Conservation (phyloP, 306 rosid genomes). For the Phaseolus lunatus region DNA sequence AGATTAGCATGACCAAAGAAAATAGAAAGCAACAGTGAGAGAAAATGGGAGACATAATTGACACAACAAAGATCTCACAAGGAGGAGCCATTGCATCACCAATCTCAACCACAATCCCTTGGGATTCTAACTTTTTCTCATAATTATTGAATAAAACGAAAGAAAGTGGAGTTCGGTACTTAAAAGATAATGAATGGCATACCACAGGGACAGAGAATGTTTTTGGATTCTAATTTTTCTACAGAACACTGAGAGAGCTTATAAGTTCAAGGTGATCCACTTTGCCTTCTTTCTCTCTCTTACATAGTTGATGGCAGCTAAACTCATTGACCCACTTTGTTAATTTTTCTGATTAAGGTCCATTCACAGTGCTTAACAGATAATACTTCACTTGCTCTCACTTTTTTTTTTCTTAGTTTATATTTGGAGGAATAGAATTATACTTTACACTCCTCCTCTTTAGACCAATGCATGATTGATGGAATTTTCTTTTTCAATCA, state of each 20-base stretch:
- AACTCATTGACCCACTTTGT: conserved; percentile 44
- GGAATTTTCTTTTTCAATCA: conserved; percentile 62
- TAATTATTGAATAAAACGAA: conserved; percentile 45
- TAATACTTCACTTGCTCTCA: conserved; percentile 53
- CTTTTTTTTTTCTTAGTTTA: not conserved
- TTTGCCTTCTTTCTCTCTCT: conserved; percentile 16
- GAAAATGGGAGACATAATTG: conserved; percentile 50
- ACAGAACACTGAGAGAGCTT: conserved; percentile 21
- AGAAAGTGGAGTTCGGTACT: conserved; percentile 51
- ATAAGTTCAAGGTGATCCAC: conserved; percentile 27
- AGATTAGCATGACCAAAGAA: conserved; percentile 40
- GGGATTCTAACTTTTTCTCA: conserved; percentile 61
- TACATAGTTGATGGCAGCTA: conserved; percentile 38
- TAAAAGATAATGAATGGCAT: conserved; percentile 49
- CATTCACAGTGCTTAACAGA: conserved; percentile 61
- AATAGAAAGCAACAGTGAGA: conserved; percentile 26
- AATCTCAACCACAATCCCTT: conserved; percentile 57
- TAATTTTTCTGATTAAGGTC: conserved; percentile 41
- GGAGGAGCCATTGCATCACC: conserved; percentile 53
- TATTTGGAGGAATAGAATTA: conserved; percentile 45
- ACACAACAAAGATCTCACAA: conserved; percentile 59
- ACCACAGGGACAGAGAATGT: conserved; percentile 59
- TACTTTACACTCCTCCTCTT: conserved; percentile 38
- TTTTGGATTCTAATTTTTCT: conserved; percentile 61
- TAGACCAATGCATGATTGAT: conserved; percentile 73